phyloP scores from a whole-genome alignment of 2,329 filamentous ascomycete species.

The Microsporum ferrugineum region DNA sequence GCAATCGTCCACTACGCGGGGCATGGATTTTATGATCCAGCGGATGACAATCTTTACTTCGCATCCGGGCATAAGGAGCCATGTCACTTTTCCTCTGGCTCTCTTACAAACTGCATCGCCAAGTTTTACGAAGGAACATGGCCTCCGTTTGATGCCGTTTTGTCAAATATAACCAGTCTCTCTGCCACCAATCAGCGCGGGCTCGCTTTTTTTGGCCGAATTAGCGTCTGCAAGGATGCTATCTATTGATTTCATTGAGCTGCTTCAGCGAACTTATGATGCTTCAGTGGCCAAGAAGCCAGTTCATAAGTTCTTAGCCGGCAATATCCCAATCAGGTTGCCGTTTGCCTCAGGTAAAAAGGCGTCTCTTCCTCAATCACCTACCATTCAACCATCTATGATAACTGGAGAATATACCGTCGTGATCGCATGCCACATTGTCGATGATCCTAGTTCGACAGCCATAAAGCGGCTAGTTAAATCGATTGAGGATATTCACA shows the following conservation, averaged over 20 bases:
- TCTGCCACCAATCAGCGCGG: too few species aligned
- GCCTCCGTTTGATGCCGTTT: too few species aligned
- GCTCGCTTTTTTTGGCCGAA: too few species aligned
- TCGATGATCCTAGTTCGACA: background rate
- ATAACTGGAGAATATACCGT: background rate
- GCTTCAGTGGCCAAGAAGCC: background rate
- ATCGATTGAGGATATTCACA: background rate
- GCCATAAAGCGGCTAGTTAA: background rate
- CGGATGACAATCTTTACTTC: background rate
- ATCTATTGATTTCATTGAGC: background rate
- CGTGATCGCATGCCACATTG: background rate
- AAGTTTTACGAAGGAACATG: too few species aligned
- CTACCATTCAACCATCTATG: background rate
- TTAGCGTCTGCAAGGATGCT: background rate
- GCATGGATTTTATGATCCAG: background rate
- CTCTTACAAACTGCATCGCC: background rate
- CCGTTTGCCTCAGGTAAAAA: background rate
- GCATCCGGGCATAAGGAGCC: background rate
- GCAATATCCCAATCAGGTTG: background rate
- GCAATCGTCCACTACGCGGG: background rate
- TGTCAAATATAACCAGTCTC: too few species aligned
- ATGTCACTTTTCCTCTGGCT: background rate
- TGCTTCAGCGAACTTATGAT: background rate
- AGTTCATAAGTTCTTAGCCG: background rate
- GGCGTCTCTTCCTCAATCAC: background rate